Evolutionary conservation across 2,329 filamentous ascomycete species (phyloP).

Genomic region (Trichoderma semiorbis): DNA sequence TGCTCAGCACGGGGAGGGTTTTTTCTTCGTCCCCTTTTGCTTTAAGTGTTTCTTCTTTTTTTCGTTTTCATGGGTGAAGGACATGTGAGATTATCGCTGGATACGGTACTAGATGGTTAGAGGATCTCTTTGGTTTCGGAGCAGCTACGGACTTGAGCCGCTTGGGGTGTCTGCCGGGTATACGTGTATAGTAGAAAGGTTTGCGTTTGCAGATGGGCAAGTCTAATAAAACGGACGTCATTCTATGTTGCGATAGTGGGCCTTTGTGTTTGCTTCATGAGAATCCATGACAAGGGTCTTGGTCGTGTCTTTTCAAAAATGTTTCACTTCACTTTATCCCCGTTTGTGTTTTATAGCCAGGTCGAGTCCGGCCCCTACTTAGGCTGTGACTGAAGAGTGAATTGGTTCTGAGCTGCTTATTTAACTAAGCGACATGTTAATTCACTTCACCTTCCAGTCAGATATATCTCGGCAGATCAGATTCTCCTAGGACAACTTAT

Average conservation of each 20-base stretch:
- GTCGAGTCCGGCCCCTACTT: neutral
- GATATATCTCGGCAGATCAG: neutral
- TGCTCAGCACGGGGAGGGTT: neutral
- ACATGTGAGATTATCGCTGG: neutral
- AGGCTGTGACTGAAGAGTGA: neutral
- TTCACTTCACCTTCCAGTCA: neutral
- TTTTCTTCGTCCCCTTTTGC: neutral
- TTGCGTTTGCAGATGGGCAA: neutral
- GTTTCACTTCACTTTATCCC: neutral
- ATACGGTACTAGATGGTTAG: neutral
- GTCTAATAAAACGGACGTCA: neutral
- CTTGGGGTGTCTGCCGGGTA: neutral
- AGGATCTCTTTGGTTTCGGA: neutral
- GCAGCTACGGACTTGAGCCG: neutral
- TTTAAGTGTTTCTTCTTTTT: neutral
- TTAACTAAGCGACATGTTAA: neutral
- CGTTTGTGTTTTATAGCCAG: neutral
- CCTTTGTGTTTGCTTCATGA: too few relatives aligned
- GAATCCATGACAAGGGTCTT: neutral
- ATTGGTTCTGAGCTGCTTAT: neutral
- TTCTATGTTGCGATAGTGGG: neutral
- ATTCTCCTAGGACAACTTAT: neutral
- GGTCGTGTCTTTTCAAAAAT: neutral
- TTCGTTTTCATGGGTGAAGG: neutral
- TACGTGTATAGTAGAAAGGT: slow-evolving; percentile 1